Percentiles rank a stretch among this genome's conserved stretches.
These are phyloP conservation scores for Iberis amara DNA, from an alignment of 441 rosid genomes.

Conservation along the genomic window DNA sequence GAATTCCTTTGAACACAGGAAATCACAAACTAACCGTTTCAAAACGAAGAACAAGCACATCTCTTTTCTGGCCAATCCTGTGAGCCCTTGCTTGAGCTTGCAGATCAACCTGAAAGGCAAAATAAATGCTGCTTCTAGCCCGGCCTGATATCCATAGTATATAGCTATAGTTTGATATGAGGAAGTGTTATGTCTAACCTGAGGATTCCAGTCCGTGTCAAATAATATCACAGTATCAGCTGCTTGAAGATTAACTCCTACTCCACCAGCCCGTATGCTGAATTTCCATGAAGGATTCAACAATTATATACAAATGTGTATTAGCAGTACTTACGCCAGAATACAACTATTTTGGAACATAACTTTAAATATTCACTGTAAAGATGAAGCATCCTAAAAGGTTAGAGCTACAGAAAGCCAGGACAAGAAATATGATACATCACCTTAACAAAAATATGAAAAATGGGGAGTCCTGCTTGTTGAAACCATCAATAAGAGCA, in stretches of 20 bases:
- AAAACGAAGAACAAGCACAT: conserved; percentile 91
- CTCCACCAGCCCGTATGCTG: conserved; percentile 85
- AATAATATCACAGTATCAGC: conserved; percentile 92
- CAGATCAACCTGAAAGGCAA: conserved; percentile 21
- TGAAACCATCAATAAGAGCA: conserved; percentile 87
- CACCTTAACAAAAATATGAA: conserved; percentile 81
- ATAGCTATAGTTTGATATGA: not conserved
- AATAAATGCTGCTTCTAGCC: conserved; percentile 4
- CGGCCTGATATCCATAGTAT: conserved; percentile 4
- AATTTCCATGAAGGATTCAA: conserved; percentile 9
- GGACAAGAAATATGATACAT: conserved; percentile 6
- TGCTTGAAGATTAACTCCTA: conserved; percentile 92
- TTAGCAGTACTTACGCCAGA: not conserved
- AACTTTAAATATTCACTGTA: not conserved
- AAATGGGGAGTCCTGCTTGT: conserved; percentile 64
- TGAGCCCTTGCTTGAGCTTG: conserved; percentile 94
- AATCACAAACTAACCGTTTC: conserved; percentile 58
- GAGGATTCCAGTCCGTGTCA: conserved; percentile 96
- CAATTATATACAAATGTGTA: conserved; percentile 7
- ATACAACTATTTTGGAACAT: not conserved
- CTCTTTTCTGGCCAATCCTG: conserved; percentile 89
- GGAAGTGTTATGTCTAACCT: conserved; percentile 37
- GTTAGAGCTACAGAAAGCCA: conserved; percentile 8
- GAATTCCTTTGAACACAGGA: conserved; percentile 1
- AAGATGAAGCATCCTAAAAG: conserved; percentile 3